These are phyloP conservation scores for Physcomitrellopsis africana DNA, from an alignment of 225 moss, liverwort and hornwort genomes.

Conservation along the genomic window DNA sequence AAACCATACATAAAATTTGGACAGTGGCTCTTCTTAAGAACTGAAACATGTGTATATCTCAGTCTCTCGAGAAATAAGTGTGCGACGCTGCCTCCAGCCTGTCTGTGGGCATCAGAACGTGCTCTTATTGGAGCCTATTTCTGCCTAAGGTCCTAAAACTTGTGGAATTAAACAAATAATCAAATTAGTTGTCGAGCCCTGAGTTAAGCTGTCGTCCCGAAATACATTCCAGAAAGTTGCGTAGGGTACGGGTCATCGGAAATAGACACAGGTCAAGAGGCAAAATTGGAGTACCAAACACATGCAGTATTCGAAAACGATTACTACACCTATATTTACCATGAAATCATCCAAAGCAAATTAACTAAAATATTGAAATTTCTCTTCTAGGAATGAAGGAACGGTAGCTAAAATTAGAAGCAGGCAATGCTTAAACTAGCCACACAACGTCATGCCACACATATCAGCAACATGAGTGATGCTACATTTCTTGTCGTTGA, in stretches of 20 bases:
- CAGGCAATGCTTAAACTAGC: too few relatives aligned
- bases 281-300: not conserved
- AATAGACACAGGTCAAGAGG: constrained; percentile 5
- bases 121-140: not conserved
- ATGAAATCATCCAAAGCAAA: constrained; percentile 1
- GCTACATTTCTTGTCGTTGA: too few relatives aligned
- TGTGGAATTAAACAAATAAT: too few relatives aligned
- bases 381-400: not conserved
- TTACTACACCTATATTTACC: not conserved
- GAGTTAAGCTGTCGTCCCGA: constrained; percentile 11
- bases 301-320: not conserved
- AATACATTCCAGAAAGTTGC: not conserved
- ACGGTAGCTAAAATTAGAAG: too few relatives aligned
- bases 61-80: too few relatives aligned
- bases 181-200: not conserved
- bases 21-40: not conserved
- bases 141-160: not conserved
- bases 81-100: not conserved
- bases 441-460: too few relatives aligned
- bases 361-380: constrained; percentile 5
- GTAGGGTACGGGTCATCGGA: not conserved
- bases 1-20: not conserved
- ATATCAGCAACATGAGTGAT: too few relatives aligned
- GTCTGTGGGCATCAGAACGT: constrained; percentile 12
- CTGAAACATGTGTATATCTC: too few relatives aligned